Conservation (phyloP, 1,284 basidiomycete species). For the Porodaedalea pini region DNA sequence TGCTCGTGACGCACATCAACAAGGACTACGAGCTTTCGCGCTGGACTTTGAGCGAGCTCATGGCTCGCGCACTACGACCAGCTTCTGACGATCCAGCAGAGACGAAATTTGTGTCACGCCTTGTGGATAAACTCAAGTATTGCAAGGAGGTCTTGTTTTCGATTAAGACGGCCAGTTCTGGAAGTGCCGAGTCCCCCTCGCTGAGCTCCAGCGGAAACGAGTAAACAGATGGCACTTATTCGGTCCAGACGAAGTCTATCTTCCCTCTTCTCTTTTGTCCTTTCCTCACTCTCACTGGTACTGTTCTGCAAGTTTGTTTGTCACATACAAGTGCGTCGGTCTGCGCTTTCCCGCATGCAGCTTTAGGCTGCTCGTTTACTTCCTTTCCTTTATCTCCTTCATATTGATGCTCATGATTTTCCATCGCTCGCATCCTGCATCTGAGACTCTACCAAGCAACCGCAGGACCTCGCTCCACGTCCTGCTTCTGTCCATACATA, state of each 20-base stretch:
- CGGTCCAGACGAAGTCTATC: neutral
- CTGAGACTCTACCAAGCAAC: neutral
- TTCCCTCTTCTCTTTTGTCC: neutral
- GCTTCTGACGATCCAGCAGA: slow-evolving; percentile 46
- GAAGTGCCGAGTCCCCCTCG: slow-evolving; percentile 8
- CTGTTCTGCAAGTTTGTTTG: neutral
- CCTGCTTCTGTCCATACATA: neutral
- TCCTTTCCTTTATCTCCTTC: neutral
- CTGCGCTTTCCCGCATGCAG: neutral
- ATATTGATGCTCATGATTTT: neutral
- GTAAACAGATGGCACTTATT: neutral
- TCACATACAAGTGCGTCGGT: neutral
- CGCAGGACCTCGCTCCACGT: neutral
- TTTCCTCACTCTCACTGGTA: neutral
- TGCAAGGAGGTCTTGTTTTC: slow-evolving; percentile 74
- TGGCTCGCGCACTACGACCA: slow-evolving; percentile 52
- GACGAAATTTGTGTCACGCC: slow-evolving; percentile 56
- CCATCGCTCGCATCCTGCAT: neutral
- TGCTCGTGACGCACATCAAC: slow-evolving; percentile 85
- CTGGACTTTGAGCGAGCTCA: slow-evolving; percentile 73
- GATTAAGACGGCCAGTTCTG: slow-evolving; percentile 44
- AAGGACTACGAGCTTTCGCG: slow-evolving; percentile 79
- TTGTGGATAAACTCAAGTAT: slow-evolving; percentile 78
- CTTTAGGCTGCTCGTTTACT: slow-evolving; percentile 1
- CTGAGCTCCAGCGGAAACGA: slow-evolving; percentile 6